Percentiles rank a stretch among this genome's conserved stretches.
Evolutionary conservation across 2,329 filamentous ascomycete genomes (phyloP).

Genomic region (Ophiosphaerella korrae): DNA sequence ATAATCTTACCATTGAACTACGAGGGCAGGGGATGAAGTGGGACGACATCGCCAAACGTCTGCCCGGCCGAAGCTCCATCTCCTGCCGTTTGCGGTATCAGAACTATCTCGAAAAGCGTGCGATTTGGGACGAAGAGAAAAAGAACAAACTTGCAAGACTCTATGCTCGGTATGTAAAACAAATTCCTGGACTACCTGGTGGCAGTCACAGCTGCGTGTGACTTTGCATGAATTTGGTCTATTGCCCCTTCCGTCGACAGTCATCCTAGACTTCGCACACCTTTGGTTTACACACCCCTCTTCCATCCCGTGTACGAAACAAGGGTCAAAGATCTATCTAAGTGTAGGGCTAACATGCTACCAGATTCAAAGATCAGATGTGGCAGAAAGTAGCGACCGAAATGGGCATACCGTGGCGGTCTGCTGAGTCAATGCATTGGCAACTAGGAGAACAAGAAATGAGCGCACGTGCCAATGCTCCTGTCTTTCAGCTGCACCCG

Average conservation of each 20-base stretch:
- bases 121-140: constrained; percentile 95
- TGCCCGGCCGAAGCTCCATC: constrained; percentile 90
- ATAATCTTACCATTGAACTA: constrained; percentile 90
- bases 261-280: neutral
- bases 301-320: constrained; percentile 4
- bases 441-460: constrained; percentile 92
- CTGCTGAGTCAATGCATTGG: constrained; percentile 98
- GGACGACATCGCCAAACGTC: constrained; percentile 93
- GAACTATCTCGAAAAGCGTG: constrained; percentile 91
- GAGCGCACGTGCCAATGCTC: constrained; percentile 87
- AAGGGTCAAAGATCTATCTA: neutral
- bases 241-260: neutral
- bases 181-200: constrained; percentile 12
- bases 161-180: constrained; percentile 78
- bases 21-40: constrained; percentile 94
- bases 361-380: constrained; percentile 95
- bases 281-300: constrained; percentile 10
- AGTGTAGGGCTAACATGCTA: constrained; percentile 26
- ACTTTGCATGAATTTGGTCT: constrained; percentile 11
- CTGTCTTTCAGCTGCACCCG: constrained; percentile 70
- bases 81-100: constrained; percentile 95
- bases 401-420: constrained; percentile 92
- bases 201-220: constrained; percentile 2
- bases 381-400: constrained; percentile 96
- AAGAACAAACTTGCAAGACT: constrained; percentile 95